Conservation (phyloP, 225 moss, liverwort and hornwort genomes). For the Marchantia polymorpha region DNA sequence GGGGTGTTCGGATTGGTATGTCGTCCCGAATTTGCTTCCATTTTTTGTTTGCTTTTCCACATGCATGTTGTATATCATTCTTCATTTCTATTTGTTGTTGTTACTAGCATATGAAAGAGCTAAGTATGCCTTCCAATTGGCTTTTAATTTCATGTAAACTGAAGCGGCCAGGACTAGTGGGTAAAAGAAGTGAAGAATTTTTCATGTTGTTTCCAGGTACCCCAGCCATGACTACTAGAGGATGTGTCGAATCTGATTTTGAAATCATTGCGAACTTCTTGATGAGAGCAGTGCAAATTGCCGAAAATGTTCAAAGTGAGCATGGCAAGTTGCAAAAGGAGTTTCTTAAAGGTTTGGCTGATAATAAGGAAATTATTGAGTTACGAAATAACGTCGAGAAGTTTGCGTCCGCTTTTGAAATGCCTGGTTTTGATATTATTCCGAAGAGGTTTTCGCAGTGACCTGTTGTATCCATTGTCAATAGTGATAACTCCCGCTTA, state of each 20-base stretch:
- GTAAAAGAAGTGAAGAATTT: no score
- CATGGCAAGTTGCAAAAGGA: constrained; percentile 63
- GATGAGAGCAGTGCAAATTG: constrained; percentile 60
- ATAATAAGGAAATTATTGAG: constrained; percentile 56
- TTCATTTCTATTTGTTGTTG: no score
- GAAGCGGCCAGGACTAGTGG: no score
- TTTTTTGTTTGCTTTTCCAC: no score
- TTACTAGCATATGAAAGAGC: no score
- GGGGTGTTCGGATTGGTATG: constrained; percentile 77
- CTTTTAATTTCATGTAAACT: no score
- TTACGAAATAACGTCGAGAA: constrained; percentile 70
- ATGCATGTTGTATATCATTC: no score
- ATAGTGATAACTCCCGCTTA: not conserved
- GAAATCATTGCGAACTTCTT: constrained; percentile 67
- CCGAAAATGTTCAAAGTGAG: constrained; percentile 54
- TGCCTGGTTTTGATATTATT: constrained; percentile 86
- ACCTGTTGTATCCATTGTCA: not conserved
- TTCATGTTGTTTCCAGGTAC: constrained; percentile 30
- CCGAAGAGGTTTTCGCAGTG: constrained; percentile 18
- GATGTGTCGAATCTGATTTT: constrained; percentile 50
- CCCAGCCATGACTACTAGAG: constrained; percentile 56
- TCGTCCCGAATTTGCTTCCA: no score
- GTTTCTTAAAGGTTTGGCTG: constrained; percentile 45
- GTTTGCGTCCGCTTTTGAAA: constrained; percentile 71
- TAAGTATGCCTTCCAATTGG: no score